Evolutionary conservation across 2,329 filamentous ascomycete genomes (phyloP), one percentile per base, ranked within the genome.

Genomic region (Chrysoporthe deuterocubensis): DNA sequence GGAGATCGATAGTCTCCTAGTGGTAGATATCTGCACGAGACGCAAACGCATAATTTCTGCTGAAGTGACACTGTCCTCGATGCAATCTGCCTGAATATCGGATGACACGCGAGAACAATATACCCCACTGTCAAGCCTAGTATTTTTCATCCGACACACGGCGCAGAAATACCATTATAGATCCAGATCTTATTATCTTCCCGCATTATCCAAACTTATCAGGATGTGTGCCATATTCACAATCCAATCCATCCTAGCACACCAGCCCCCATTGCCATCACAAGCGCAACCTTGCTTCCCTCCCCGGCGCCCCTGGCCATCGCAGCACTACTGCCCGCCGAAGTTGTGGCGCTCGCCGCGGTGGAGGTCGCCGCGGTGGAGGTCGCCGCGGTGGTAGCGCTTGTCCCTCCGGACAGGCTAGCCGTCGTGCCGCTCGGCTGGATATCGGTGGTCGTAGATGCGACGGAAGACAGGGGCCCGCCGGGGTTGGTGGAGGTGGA

Each of bases 221-320:
- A 4, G 48, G 1, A 26, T 4, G 9, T 26, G 26, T 18, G 1
- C 57, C 37, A 9, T 26, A 11, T 8, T 62, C 40, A 62, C 62
- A 64, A 46, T 40, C 58, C 65, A 52, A 68, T 42, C 52, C 54
- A 68, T 5, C 68, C 68, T 13, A 65, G 11, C n/a, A 70, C 18
- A 4, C 66, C 68, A 62, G 61, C 62, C 4, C 68, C 68, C 16
- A 70, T 7, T 11, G 68, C 68, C 40, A 68, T 50, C 43, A 66
- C 68, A 62, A 70, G 56, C 21, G 68, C 68, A 40, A 70, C 34
- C 48, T n/a, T 68, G 8, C 57, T 64, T 0, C 65, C 56, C 9
- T 32, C 52, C 7, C 18, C 65, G 8, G 65, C 13, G 9, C 18
- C 57, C 13, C 42, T 42, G 32, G 46, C 59, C 52, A 26, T 18